Evolutionary conservation across 2,329 filamentous ascomycete genomes (phyloP).

Genomic region (Cladosporium austrohemisphaericum): DNA sequence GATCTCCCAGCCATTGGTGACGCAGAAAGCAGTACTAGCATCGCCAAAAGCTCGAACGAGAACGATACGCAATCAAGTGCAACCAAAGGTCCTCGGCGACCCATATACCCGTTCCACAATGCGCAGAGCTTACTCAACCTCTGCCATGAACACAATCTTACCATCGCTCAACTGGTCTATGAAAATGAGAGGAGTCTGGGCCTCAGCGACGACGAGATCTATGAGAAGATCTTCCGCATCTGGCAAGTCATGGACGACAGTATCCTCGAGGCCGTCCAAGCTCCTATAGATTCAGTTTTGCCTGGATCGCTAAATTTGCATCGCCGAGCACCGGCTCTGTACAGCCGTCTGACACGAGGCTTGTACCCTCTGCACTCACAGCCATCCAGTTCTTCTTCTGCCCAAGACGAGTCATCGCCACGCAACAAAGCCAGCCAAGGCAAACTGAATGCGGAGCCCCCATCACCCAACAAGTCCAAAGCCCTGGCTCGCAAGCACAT

Average conservation of each 20-base stretch:
- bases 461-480: slow-evolving; percentile 34
- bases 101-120: slow-evolving; percentile 48
- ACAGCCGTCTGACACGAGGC: slow-evolving; percentile 45
- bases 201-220: slow-evolving; percentile 49
- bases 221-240: slow-evolving; percentile 46
- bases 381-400: not conserved
- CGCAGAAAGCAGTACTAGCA: not conserved
- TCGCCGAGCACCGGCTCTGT: slow-evolving; percentile 46
- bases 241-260: slow-evolving; percentile 53
- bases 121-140: slow-evolving; percentile 45
- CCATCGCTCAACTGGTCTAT: slow-evolving; percentile 51
- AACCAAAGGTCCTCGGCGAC: slow-evolving; percentile 26
- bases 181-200: slow-evolving; percentile 53
- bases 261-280: slow-evolving; percentile 49
- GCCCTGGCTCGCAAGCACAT: slow-evolving; percentile 24
- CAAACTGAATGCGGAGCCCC: not conserved
- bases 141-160: slow-evolving; percentile 50
- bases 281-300: slow-evolving; percentile 40
- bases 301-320: slow-evolving; percentile 49
- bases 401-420: not conserved
- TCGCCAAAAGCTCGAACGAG: not conserved
- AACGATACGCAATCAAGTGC: slow-evolving; percentile 11
- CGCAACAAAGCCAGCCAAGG: not conserved
- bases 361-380: slow-evolving; percentile 36
- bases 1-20: not conserved